Conservation (phyloP, 345 rosid species). For the Barbarea vulgaris region DNA sequence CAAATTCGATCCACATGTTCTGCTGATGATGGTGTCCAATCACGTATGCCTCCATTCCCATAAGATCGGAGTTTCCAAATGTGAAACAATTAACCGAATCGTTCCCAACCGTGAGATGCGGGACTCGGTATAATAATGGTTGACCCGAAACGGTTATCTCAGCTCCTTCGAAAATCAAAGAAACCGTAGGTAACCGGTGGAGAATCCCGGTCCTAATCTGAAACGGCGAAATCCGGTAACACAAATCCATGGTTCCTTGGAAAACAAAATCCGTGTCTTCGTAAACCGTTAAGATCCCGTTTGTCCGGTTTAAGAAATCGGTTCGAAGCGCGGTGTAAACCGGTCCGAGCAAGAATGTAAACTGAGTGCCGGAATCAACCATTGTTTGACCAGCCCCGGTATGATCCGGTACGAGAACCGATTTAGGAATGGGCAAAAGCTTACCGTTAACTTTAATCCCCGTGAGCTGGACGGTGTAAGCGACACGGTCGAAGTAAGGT, state of each 20-base stretch:
- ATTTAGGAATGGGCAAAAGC: conserved; percentile 59
- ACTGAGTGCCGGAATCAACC: conserved; percentile 95
- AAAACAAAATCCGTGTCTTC: conserved; percentile 73
- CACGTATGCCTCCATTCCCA: conserved; percentile 86
- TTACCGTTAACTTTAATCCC: conserved; percentile 76
- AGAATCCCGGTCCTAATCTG: conserved; percentile 28
- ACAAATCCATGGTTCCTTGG: conserved; percentile 92
- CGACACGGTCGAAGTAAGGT: conserved; percentile 86
- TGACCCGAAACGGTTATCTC: conserved; percentile 73
- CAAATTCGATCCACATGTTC: conserved; percentile 93
- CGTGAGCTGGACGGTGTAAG: conserved; percentile 86
- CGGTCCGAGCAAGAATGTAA: conserved; percentile 83
- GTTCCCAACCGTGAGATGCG: conserved; percentile 56
- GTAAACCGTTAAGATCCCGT: conserved; percentile 50
- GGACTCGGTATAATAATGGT: conserved; percentile 60
- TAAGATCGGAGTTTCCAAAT: conserved; percentile 84
- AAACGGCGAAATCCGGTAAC: conserved; percentile 53
- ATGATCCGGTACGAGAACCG: conserved; percentile 75
- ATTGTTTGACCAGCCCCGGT: conserved; percentile 97
- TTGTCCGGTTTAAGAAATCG: conserved; percentile 69
- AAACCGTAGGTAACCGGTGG: conserved; percentile 61
- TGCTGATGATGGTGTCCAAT: conserved; percentile 96
- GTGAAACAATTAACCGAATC: conserved; percentile 81
- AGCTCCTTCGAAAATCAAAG: conserved; percentile 73
- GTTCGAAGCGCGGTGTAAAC: conserved; percentile 63